A percentile compares a stretch with the other conserved stretches of the same genome.
These are phyloP conservation scores for Microdochium trichocladiopsis DNA, from an alignment of 2,329 filamentous ascomycete genomes.

Conservation along the genomic window DNA sequence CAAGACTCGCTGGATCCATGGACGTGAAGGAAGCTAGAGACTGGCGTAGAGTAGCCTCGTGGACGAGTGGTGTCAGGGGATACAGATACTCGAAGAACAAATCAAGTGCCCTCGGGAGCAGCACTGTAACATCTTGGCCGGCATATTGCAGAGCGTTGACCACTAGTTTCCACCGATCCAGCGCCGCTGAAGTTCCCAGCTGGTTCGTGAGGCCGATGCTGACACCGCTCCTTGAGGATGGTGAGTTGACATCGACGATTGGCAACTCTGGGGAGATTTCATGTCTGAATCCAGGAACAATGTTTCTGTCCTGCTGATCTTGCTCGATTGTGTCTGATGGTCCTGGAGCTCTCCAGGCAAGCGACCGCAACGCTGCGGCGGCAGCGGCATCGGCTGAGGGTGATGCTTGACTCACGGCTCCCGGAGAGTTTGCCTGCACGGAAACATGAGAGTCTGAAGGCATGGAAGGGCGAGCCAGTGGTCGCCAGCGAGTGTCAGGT, in stretches of 20 bases:
- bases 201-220: background rate
- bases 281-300: background rate
- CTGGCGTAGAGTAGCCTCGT: slow-evolving; percentile 30
- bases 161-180: background rate
- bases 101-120: slow-evolving; percentile 14
- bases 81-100: slow-evolving; percentile 35
- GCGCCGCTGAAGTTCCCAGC: background rate
- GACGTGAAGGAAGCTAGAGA: slow-evolving; percentile 23
- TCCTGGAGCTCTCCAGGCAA: background rate
- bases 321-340: background rate
- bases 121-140: background rate
- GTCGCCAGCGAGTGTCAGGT: background rate
- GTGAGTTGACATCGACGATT: background rate
- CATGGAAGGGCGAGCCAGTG: background rate
- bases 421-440: background rate
- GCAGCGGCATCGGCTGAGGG: background rate
- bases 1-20: background rate
- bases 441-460: background rate
- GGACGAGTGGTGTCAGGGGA: slow-evolving; percentile 31
- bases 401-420: background rate
- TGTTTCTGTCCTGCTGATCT: background rate
- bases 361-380: background rate
- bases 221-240: background rate
- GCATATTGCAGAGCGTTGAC: background rate
- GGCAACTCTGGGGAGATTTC: background rate